Evolutionary conservation across 768 basidiomycete species (phyloP), one percentile per base, ranked within the genome.

Genomic region (Boletus pseudopeckii): DNA sequence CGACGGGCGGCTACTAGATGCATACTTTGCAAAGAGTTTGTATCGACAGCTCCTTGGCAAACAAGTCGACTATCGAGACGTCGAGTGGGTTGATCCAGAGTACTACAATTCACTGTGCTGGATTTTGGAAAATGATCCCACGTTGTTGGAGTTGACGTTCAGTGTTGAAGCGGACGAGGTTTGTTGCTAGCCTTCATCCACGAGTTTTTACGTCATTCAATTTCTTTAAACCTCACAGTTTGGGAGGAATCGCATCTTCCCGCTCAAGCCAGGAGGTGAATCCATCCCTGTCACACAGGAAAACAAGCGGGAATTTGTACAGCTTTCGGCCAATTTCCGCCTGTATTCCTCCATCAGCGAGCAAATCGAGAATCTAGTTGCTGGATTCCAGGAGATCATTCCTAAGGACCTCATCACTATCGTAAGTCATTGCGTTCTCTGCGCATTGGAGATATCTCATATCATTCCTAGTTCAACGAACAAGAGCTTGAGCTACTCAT

Each of bases 51-150:
- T 99, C 26, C 79, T 99, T 28, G 92, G 90, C 41, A 93, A 95
- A 67, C 92, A 84, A 8, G 94, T 98, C 53, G 95, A 98, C 70
- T 92, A 98, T 71, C 81, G 85, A 57, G 96, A 98, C 67, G 90
- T 98, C 20, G 95, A 98, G 72, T 96, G 92, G 86, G 90, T 98
- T 39, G 95, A 98, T 72, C 95, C 95, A 0, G 93, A 96, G 71
- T 98, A 98, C 70, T 98, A 98, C 77, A 98, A 96, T 60, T 96
- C 93, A 0, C 77, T 99, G 11, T 90, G 90, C 65, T 99, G 97
- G 97, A 98, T 99, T 71, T 73, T 98, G 58, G 95, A 98, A 65
- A 98, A 99, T 69, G 94, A 97, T 64, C 90, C 91, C 7, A 89
- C 86, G 20, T 73, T 80, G 18, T 70, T 95, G 59, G 92, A 99